Evolutionary conservation across 1,139 yeast genomes (phyloP).

Genomic region (Blastobotrys malaysiensis): DNA sequence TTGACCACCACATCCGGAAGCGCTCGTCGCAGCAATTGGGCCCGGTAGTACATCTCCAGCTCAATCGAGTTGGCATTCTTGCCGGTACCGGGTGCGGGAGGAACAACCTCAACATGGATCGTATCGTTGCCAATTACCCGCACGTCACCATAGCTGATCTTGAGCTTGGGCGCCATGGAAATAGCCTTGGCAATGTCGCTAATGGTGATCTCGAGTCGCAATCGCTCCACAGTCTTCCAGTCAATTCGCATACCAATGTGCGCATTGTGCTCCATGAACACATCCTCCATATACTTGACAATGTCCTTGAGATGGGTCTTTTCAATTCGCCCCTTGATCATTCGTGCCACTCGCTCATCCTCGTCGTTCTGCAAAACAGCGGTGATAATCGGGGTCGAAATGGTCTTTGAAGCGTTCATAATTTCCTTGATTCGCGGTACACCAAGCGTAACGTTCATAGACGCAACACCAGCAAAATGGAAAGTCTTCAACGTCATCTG

Average conservation of each 20-base stretch:
- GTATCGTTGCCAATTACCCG: constrained; percentile 60
- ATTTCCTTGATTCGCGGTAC: constrained; percentile 99
- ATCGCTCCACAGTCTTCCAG: constrained; percentile 73
- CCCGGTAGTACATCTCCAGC: constrained; percentile 72
- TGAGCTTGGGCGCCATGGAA: constrained; percentile 79
- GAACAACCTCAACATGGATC: constrained; percentile 74
- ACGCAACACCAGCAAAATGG: constrained; percentile 99
- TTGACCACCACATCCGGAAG: constrained; percentile 86
- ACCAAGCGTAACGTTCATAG: constrained; percentile 98
- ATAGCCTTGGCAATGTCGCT: constrained; percentile 86
- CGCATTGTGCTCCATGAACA: constrained; percentile 75
- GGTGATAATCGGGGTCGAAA: constrained; percentile 94
- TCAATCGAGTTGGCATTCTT: constrained; percentile 40
- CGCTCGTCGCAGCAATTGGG: constrained; percentile 82
- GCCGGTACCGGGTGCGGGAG: constrained; percentile 42
- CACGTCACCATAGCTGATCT: constrained; percentile 70
- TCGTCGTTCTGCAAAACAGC: constrained; percentile 88
- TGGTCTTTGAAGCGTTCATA: constrained; percentile 91
- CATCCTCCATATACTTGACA: constrained; percentile 87
- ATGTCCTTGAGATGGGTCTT: constrained; percentile 85
- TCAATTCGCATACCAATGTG: constrained; percentile 80
- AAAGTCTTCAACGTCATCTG: constrained; percentile 98
- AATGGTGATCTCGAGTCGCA: constrained; percentile 81
- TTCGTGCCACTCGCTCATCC: constrained; percentile 97
- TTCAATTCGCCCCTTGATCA: constrained; percentile 95